Percentiles rank a stretch among this genome's conserved stretches.
phyloP scores from a whole-genome alignment of 345 rosid species.

The Populus deltoides region DNA sequence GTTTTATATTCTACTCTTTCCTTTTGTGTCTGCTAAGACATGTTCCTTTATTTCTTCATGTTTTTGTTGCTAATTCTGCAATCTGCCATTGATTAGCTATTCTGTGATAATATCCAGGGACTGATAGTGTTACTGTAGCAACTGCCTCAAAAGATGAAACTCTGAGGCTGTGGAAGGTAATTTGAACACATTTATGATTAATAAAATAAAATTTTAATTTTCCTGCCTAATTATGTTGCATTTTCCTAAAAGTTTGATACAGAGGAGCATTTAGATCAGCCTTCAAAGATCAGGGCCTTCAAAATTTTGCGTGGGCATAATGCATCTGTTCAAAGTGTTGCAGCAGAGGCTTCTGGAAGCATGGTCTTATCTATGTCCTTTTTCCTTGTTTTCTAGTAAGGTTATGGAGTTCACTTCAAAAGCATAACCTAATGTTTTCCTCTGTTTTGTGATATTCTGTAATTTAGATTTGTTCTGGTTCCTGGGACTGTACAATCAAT shows the following conservation, averaged over 20 bases:
- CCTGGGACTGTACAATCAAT: constrained; percentile 89
- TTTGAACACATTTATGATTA: constrained; percentile 14
- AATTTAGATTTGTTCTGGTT: constrained; percentile 79
- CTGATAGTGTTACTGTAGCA: constrained; percentile 48
- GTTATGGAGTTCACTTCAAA: neutral
- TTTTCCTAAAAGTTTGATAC: constrained; percentile 47
- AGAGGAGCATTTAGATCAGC: constrained; percentile 37
- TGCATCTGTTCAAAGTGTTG: constrained; percentile 82
- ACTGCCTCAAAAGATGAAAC: constrained; percentile 95
- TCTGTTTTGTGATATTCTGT: constrained; percentile 8
- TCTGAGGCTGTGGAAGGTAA: constrained; percentile 90
- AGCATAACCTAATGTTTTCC: constrained; percentile 3
- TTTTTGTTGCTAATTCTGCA: neutral
- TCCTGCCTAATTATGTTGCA: constrained; percentile 7
- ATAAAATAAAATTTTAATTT: constrained; percentile 3
- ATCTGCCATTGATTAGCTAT: neutral
- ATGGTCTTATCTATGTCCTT: constrained; percentile 48
- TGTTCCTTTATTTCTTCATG: neutral
- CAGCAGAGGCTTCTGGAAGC: constrained; percentile 57
- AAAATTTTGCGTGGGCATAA: constrained; percentile 82
- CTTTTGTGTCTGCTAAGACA: neutral
- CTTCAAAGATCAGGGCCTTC: constrained; percentile 57
- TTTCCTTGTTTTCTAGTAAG: neutral
- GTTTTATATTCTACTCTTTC: neutral
- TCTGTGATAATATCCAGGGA: constrained; percentile 36